Evolutionary conservation across 2,329 filamentous ascomycete species (phyloP), one percentile per base, ranked within the genome.

Genomic region (Fusarium pseudonygamai): DNA sequence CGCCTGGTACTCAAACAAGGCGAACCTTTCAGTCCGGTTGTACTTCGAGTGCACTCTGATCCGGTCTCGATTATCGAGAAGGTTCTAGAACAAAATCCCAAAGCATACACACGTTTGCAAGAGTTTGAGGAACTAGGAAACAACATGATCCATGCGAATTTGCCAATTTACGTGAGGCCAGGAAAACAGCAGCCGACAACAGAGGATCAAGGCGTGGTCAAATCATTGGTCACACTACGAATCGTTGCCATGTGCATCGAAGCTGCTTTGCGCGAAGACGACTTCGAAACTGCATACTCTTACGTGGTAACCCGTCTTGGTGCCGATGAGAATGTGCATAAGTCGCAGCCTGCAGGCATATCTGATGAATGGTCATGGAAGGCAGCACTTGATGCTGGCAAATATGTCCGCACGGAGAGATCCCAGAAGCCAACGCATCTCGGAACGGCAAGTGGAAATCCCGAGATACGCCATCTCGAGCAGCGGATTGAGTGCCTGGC

Each of bases 231-330:
- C 8, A 90, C 92, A 78, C 89, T 88, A 53, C 89, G 93, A 36
- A 90, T 96, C 57, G 91, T 91, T 11, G 92, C 92, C 66, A 94
- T 96, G 92, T 94, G 93, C 72, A 90, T 96, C 45, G 91, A 94
- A 78, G 91, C 92, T 20, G 93, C 93, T 18, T 85, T 96, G 3
- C 86, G 87, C 15, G 93, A 95, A 78, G 91, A 95, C 71, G 94
- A 91, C 79, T 96, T 96, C 69, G 94, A 97, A 79, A 96, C 93
- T 0, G 93, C 93, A 16, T 96, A 96, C 80, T 95, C 93, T 0
- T 96, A 93, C 78, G 91, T 95, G 4, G 88, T 94, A 52, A 94
- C 91, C 78, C 89, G 92, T 28, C 85, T 96, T 1, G 85, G 86
- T 13, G 67, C 77, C 13, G 30, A 73, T 72, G 60, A 58, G 37